A percentile compares a stretch with the other conserved stretches of the same genome.
These are phyloP conservation scores for Chlorella sp. DNA, from an alignment of 139 green algal species.

Conservation along the genomic window DNA sequence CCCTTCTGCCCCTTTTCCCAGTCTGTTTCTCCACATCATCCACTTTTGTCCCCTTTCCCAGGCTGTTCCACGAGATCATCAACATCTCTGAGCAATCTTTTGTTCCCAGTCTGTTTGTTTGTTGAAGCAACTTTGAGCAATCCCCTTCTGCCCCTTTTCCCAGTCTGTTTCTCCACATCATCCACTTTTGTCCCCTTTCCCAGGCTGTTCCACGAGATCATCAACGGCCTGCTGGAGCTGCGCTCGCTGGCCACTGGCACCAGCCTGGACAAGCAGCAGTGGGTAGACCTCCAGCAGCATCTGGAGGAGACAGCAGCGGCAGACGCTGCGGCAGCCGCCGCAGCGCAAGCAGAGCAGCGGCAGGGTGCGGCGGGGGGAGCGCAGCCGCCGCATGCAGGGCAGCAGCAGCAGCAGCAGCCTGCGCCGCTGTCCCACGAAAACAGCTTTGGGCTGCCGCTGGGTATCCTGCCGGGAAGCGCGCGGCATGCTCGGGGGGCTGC, in stretches of 20 bases:
- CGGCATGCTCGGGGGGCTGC: not conserved
- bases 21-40: too few species aligned
- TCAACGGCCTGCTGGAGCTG: conserved; percentile 79
- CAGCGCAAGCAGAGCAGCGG: not conserved
- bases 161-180: too few species aligned
- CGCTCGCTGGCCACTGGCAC: conserved; percentile 14
- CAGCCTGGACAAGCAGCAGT: conserved; percentile 23
- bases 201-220: conserved; percentile 88
- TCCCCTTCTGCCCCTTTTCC: too few species aligned
- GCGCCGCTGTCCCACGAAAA: not conserved
- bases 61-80: conserved; percentile 62
- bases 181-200: not conserved
- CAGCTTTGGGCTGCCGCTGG: not conserved
- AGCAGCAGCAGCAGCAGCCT: not conserved
- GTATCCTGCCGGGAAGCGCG: not conserved
- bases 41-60: too few species aligned
- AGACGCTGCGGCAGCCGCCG: not conserved
- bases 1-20: too few species aligned
- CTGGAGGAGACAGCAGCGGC: conserved; percentile 8
- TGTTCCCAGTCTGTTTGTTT: too few species aligned
- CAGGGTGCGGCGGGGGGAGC: not conserved
- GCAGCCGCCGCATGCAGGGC: not conserved
- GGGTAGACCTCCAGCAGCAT: conserved; percentile 6
- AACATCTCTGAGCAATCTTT: too few species aligned
- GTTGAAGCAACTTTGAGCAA: too few species aligned